These are phyloP conservation scores for Cyclostephanos invisitatus DNA, from an alignment of 108 stramenopile species.

Conservation along the genomic window DNA sequence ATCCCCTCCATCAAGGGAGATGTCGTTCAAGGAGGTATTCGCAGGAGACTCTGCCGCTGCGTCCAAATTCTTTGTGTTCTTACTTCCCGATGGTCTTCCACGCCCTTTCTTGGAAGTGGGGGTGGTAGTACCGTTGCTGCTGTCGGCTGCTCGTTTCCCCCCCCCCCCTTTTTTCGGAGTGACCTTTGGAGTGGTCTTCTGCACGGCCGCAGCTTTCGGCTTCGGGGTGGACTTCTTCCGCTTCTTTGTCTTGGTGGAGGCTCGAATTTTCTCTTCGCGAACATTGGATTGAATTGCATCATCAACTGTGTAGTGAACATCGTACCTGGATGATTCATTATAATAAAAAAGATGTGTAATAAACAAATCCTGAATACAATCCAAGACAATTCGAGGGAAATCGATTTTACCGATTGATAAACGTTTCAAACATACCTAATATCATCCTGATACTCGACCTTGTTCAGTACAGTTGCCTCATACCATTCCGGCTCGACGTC, in stretches of 20 bases:
- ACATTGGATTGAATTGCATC: conserved; percentile 71
- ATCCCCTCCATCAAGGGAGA: conserved; percentile 62
- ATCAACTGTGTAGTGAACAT: conserved; percentile 72
- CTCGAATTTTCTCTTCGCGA: conserved; percentile 63
- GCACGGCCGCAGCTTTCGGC: conserved; percentile 15
- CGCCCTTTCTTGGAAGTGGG: conserved; percentile 22
- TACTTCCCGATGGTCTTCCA: conserved; percentile 34
- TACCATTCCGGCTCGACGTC: conserved; percentile 64
- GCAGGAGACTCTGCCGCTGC: conserved; percentile 25
- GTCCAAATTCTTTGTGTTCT: conserved; percentile 22
- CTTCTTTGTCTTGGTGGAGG: conserved; percentile 50
- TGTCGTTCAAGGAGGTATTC: background rate
- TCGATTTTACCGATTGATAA: background rate
- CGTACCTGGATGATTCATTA: conserved; percentile 44
- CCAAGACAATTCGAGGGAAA: background rate
- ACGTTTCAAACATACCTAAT: conserved; percentile 38
- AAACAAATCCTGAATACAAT: background rate
- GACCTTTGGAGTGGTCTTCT: conserved; percentile 19
- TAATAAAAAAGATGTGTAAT: too few relatives aligned
- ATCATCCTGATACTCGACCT: conserved; percentile 62
- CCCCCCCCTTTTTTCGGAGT: conserved; percentile 28
- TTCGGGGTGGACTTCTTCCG: conserved; percentile 38
- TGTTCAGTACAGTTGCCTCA: conserved; percentile 61
- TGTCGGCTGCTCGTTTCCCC: background rate
- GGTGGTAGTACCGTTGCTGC: conserved; percentile 12